A percentile compares a stretch with the other conserved stretches of the same genome.
Conservation (phyloP, 2,329 filamentous ascomycete genomes). For the Cladosporium sp. region DNA sequence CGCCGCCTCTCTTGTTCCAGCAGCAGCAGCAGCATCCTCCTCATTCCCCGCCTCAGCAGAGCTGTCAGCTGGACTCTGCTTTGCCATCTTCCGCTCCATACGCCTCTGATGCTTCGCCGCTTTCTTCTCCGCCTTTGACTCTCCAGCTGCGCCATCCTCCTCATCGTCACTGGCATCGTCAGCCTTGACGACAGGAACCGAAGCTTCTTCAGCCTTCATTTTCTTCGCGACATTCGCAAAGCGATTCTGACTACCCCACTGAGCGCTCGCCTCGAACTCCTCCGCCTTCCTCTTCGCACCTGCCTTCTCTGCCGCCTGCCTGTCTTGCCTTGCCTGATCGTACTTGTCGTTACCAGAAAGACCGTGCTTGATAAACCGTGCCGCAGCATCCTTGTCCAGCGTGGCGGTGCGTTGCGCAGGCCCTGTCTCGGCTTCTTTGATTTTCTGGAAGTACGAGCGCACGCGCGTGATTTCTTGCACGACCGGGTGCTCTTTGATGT, state of each 20-base stretch:
- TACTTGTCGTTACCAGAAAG: constrained; percentile 53
- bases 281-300: constrained; percentile 35
- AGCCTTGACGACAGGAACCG: constrained; percentile 11
- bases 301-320: constrained; percentile 33
- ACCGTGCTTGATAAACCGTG: constrained; percentile 76
- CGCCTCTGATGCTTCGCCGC: constrained; percentile 16
- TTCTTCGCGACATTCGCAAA: constrained; percentile 32
- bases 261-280: constrained; percentile 22
- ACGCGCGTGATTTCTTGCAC: constrained; percentile 82
- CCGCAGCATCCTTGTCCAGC: constrained; percentile 71
- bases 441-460: constrained; percentile 89
- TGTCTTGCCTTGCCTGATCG: constrained; percentile 31
- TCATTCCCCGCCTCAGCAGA: neutral
- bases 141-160: constrained; percentile 1
- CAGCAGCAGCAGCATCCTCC: neutral
- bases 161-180: constrained; percentile 12
- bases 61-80: constrained; percentile 3
- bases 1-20: neutral
- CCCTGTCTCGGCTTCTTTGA: constrained; percentile 69
- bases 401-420: constrained; percentile 39
- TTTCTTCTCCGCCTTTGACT: constrained; percentile 16
- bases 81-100: constrained; percentile 12
- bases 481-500: constrained; percentile 80
- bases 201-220: constrained; percentile 26
- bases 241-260: constrained; percentile 29